Percentiles rank a stretch among this genome's conserved stretches.
Evolutionary conservation across 805 yeast species (phyloP).

Genomic region (Saturnispora sanitii): DNA sequence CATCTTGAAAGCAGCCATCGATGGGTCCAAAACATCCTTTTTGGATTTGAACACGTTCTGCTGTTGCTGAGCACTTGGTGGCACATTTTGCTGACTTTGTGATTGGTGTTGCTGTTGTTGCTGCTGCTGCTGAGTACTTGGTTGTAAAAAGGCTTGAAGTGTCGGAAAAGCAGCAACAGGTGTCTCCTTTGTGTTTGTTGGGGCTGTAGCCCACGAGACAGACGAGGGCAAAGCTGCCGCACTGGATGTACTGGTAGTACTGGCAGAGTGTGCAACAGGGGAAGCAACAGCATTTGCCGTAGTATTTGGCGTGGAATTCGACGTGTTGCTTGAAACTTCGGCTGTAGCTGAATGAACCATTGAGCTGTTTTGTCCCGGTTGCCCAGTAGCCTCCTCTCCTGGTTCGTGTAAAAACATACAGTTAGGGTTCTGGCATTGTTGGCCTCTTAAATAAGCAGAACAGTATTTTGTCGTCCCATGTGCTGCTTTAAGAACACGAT

Average conservation of each 20-base stretch:
- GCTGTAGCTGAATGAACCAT: neutral
- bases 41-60: no score
- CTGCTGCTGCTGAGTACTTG: conserved; percentile 25
- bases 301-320: conserved; percentile 2
- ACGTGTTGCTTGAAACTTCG: neutral
- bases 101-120: conserved; percentile 16
- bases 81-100: no score
- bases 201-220: conserved; percentile 48
- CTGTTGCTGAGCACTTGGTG: conserved; percentile 20
- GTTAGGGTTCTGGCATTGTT: conserved; percentile 94
- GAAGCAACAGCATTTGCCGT: neutral
- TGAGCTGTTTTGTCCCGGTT: neutral
- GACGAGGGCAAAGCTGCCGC: conserved; percentile 49
- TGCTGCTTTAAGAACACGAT: conserved; percentile 83
- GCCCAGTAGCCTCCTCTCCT: conserved; percentile 98
- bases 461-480: conserved; percentile 98
- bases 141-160: conserved; percentile 23
- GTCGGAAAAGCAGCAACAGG: conserved; percentile 43
- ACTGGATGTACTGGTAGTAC: conserved; percentile 14
- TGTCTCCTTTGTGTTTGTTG: conserved; percentile 18
- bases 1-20: neutral
- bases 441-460: conserved; percentile 90
- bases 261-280: neutral
- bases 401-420: conserved; percentile 99
- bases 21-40: neutral